Base-by-base conservation (phyloP, 2,329 filamentous ascomycete species). In the Sclerotinia nivalis region DNA sequence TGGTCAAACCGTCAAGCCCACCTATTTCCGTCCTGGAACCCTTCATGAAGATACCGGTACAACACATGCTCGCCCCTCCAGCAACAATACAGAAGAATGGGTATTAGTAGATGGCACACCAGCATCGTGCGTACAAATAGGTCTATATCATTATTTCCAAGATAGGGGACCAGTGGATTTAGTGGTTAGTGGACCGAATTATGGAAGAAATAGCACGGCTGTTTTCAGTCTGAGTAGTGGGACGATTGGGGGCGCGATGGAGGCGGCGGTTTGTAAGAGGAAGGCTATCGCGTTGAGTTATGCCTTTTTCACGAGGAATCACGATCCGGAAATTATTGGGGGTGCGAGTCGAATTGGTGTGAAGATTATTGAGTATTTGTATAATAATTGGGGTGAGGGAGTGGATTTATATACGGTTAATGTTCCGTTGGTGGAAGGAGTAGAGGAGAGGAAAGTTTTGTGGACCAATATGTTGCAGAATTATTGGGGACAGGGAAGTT, bases 381-480 rank as follows among this genome's bases (percentile, higher is more conserved):
- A 86, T 75, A 84, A 85, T 62, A 91, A 93, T 77, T 97, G 93
- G 91, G 89, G 89, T 66, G 80, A 83, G 45, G 86, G 85, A 71
- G 89, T 92, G 7, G 93, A 97, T 77, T 82, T 98, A n/a, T 98
- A 97, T 80, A 91, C 87, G 61, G 89, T 98, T 75, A 98, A 98
- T 78, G 91, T 98, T 12, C 95, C 96, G 28, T 83, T 98, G 15
- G 85, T 96, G 20, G 89, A 92, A 71, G 90, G 89, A 9, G 88
- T 97, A 0, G 90, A 90, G 74, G 79, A 82, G 25, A 85, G 86
- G 68, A 93, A 92, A 81, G 88, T 94, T 5, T 77, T 96, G n/a
- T 97, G 89, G 82, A 95, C 96, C 2, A 83, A 88, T 72, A 91
- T 97, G 86, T 82, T 98, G 76, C 93, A 97, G 81, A 99, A 98